Evolutionary conservation across 768 basidiomycete species (phyloP).

Genomic region (Russula sp.): DNA sequence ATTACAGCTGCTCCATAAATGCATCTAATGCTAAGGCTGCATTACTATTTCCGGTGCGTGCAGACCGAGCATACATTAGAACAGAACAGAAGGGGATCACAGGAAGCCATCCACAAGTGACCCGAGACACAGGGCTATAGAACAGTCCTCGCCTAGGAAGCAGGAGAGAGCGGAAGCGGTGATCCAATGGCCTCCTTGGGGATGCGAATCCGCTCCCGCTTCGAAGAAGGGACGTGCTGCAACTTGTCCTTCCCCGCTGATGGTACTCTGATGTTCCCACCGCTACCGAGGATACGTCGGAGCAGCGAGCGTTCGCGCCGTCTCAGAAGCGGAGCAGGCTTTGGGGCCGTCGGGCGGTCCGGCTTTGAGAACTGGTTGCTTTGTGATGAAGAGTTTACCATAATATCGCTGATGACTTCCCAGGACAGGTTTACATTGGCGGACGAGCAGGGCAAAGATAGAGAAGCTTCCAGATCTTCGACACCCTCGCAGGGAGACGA

Average conservation of each 20-base stretch:
- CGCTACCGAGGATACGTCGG: slow-evolving; percentile 5
- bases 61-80: neutral
- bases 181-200: slow-evolving; percentile 15
- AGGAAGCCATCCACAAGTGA: neutral
- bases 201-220: slow-evolving; percentile 6
- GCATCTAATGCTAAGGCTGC: neutral
- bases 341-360: slow-evolving; percentile 8
- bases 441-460: neutral
- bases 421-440: slow-evolving; percentile 5
- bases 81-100: neutral
- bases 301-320: slow-evolving; percentile 19
- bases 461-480: neutral
- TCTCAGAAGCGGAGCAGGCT: slow-evolving; percentile 14
- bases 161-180: slow-evolving; percentile 11
- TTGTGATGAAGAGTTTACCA: neutral
- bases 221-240: neutral
- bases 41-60: neutral
- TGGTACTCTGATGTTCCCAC: neutral
- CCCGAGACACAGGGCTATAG: neutral
- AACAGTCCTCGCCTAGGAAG: neutral
- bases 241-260: neutral
- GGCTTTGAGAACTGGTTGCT: neutral
- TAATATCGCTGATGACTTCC: neutral
- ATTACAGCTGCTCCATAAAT: neutral
- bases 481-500: neutral